phyloP scores from a whole-genome alignment of 2,329 filamentous ascomycete genomes.

The Pseudogymnoascus sp. region DNA sequence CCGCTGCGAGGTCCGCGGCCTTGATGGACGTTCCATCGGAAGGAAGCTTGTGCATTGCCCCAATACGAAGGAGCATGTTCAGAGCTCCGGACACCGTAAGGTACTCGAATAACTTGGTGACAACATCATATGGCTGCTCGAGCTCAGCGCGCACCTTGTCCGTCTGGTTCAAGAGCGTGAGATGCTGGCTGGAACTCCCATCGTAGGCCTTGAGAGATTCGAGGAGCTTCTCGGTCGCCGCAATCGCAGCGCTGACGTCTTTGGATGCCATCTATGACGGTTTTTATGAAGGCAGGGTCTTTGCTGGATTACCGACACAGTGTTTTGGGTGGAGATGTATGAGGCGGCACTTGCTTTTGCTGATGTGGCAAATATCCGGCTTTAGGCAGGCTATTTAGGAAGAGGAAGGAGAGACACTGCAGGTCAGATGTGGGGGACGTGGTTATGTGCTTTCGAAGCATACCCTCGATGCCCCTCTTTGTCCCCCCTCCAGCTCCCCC shows the following conservation, averaged over 20 bases:
- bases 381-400: neutral
- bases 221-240: slow-evolving; percentile 15
- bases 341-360: neutral
- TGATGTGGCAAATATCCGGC: neutral
- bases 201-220: slow-evolving; percentile 17
- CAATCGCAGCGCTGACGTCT: slow-evolving; percentile 11
- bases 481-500: neutral
- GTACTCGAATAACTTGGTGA: slow-evolving; percentile 19
- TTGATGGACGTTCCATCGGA: slow-evolving; percentile 14
- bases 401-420: neutral
- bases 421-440: neutral
- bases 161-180: slow-evolving; percentile 15
- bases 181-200: slow-evolving; percentile 14
- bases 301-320: slow-evolving; percentile 1
- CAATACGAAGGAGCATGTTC: slow-evolving; percentile 18
- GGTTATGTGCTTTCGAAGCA: neutral
- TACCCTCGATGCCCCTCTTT: neutral
- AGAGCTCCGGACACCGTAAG: slow-evolving; percentile 18
- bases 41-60: slow-evolving; percentile 18
- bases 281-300: neutral
- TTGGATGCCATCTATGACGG: neutral
- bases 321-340: neutral
- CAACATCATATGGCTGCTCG: slow-evolving; percentile 17
- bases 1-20: slow-evolving; percentile 18
- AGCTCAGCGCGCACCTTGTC: slow-evolving; percentile 15